Evolutionary conservation across 495 filamentous ascomycete genomes (phyloP).

Genomic region (Darksidea phi): DNA sequence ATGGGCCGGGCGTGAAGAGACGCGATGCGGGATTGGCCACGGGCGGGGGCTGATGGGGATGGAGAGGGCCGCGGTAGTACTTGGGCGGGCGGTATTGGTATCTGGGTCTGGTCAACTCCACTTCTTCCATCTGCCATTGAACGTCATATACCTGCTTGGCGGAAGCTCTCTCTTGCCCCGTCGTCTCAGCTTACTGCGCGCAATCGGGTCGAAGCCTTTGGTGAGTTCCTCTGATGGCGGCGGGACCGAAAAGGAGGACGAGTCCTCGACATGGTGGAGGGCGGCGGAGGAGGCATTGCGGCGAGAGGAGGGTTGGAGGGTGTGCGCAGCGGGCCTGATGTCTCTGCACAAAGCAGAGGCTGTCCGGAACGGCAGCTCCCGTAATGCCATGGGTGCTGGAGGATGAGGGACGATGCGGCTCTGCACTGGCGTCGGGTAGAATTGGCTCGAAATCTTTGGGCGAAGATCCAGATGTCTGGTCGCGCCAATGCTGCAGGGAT

Average conservation of each 20-base stretch:
- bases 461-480: not conserved
- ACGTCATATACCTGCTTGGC: constrained; percentile 59
- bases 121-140: not conserved
- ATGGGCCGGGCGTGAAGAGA: constrained; percentile 88
- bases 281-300: constrained; percentile 38
- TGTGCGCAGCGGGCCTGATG: constrained; percentile 8
- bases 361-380: constrained; percentile 27
- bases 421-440: not conserved
- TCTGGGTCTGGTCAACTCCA: constrained; percentile 48
- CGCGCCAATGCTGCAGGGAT: constrained; percentile 1
- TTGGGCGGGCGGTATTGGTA: constrained; percentile 92
- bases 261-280: constrained; percentile 36
- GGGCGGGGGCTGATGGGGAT: constrained; percentile 82
- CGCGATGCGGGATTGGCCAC: constrained; percentile 83
- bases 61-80: constrained; percentile 88
- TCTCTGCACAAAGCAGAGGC: constrained; percentile 16
- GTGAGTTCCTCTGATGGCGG: constrained; percentile 42
- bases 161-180: constrained; percentile 58
- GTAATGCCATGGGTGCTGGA: constrained; percentile 29
- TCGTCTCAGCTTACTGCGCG: constrained; percentile 45
- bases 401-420: not conserved
- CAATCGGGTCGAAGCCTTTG: constrained; percentile 58
- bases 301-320: constrained; percentile 12
- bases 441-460: not conserved
- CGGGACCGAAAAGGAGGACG: constrained; percentile 45